Base-by-base conservation (phyloP, 75 land plant species). In the Pinus taeda region DNA sequence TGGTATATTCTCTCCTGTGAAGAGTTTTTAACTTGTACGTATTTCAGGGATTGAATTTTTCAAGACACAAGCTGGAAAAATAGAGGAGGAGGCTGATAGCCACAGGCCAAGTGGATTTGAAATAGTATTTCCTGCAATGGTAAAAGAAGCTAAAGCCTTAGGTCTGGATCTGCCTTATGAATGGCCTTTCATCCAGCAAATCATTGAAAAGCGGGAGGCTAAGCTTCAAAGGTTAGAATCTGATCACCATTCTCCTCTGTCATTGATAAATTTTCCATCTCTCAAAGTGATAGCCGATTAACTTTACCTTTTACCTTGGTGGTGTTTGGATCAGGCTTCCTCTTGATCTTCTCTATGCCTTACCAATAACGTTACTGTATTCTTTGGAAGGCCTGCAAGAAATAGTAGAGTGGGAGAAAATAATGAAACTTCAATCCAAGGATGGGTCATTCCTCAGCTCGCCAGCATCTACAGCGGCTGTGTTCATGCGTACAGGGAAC, bases 371-470 rank as follows among this genome's bases (percentile, higher is more conserved):
- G 15, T 29, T 82, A 49, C 76, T 82, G 0, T 74, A 82, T 30
- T 61, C 75, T 3, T 26, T 82, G 11, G 81, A 82, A 73, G 83
- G 57, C 6, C 9, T 78, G 53, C 65, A 73, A 53, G 83, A 79
- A 21, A 53, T 81, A 20, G 57, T 73, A 8, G 60, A 81, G 14
- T 82, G 81, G 83, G 73, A 82, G 1, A 60, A 64, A 29, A 72
- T 82, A 55, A 26, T 82, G 45, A 67, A 79, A 30, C 71, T 82
- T 18, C 80, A 78, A 58, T 73, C 59, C 33, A 26, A 45, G 21
- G 83, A 82, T 63, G 83, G 83, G 18, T 71, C 75, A 58, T 82
- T 82, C 64, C 59, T 81, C 8, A 78, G 59, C 49, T 78, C 81
- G 17, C 76, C 83, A 6, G 49, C 83, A 4, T 53, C 82, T 57